A percentile compares a stretch with the other conserved stretches of the same genome.
These are phyloP conservation scores for Yamadazyma songkhlaensis DNA, from an alignment of 1,139 yeast species.

Conservation along the genomic window DNA sequence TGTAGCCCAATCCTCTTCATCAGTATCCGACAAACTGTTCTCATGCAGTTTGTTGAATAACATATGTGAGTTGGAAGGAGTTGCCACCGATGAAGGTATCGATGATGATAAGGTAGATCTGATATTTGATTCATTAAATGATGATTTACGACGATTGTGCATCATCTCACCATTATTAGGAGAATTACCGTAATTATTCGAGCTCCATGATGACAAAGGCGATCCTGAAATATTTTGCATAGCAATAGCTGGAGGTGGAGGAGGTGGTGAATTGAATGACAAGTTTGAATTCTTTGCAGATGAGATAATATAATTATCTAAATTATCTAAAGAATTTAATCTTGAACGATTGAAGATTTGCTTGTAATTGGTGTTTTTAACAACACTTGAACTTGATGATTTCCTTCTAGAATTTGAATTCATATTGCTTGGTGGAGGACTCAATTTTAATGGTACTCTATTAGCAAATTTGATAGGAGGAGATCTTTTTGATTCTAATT, in stretches of 20 bases:
- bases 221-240: conserved; percentile 20
- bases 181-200: conserved; percentile 18
- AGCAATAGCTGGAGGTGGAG: conserved; percentile 15
- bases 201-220: conserved; percentile 26
- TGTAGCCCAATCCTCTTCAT: conserved; percentile 93
- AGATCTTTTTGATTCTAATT: conserved; percentile 24
- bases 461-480: conserved; percentile 46
- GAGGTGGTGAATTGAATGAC: conserved; percentile 38
- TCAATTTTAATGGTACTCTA: conserved; percentile 40
- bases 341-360: conserved; percentile 40
- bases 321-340: conserved; percentile 41
- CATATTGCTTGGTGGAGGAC: conserved; percentile 31
- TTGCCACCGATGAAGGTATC: conserved; percentile 4
- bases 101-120: conserved; percentile 36
- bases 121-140: conserved; percentile 44
- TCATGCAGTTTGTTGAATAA: background rate
- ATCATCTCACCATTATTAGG: conserved; percentile 19
- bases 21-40: conserved; percentile 52
- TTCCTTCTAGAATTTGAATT: conserved; percentile 20
- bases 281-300: conserved; percentile 39
- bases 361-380: conserved; percentile 18
- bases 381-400: conserved; percentile 21
- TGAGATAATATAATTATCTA: conserved; percentile 42
- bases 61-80: background rate
- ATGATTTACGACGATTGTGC: conserved; percentile 36